Base-by-base conservation (phyloP, 1,139 yeast species). In the Saccharomyces uvarum region DNA sequence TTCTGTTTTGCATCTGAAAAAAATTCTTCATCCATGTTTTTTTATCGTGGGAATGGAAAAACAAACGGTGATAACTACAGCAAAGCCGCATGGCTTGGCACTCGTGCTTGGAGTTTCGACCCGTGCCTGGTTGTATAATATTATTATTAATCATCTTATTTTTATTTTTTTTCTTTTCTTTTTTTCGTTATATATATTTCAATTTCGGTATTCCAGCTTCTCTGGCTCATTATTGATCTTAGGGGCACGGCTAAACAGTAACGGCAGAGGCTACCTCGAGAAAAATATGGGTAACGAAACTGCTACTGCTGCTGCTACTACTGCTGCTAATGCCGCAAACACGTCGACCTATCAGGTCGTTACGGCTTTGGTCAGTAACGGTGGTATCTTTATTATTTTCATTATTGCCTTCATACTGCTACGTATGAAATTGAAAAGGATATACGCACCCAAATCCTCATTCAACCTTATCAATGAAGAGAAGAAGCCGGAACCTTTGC, bases 331-430 rank as follows among this genome's bases (percentile, higher is more conserved):
- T 14, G 56, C 61, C 32, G 58, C 70, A 38, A 68, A 73, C 33
- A 75, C 86, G 1, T 82, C 88, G 4, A 82, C 87, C 6, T 82
- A 84, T 56, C 80, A 87, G 49, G 87, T 86, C 54, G 73, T 84
- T 50, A 74, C 89, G 26, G 70, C 89, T 1, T 71, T 86, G 60
- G 74, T 79, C 50, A 73, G 83, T 52, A 84, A 85, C 69, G 73
- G 80, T 59, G 72, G 76, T 16, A 67, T 84, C 16, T 83, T 82
- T 64, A 77, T 79, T 2, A 68, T 73, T 3, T 85, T 85, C 60
- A 63, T 83, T n/a, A 58, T 71, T 0, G 70, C 80, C 24, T 86
- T 86, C 62, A 57, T 84, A 19, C 42, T 81, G 0, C 72, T 84
- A 44, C 76, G 88, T 60, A 70, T 80, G 53, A 81, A 75, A 60